Conservation (phyloP, 306 rosid species). For the Carpinus viminea region DNA sequence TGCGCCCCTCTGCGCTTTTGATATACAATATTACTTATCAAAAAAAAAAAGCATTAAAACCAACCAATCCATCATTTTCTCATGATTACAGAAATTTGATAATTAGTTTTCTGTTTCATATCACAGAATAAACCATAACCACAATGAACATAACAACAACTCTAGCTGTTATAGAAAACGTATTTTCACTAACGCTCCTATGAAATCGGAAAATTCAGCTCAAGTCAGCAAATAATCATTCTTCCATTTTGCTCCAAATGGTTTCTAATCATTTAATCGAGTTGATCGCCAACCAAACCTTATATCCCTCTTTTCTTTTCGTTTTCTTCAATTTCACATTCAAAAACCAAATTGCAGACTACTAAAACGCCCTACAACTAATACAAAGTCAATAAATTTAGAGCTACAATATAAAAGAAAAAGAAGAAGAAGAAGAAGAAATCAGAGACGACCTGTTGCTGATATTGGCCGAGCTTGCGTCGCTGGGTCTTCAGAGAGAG, state of each 20-base stretch:
- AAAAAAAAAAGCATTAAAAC: no score
- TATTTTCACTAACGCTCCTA: no score
- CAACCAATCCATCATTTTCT: no score
- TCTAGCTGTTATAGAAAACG: no score
- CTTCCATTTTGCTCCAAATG: background rate
- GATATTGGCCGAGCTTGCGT: conserved; percentile 92
- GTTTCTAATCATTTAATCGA: background rate
- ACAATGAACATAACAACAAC: no score
- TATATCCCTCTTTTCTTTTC: background rate
- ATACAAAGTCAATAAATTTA: background rate
- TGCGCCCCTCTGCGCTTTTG: no score
- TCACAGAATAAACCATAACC: no score
- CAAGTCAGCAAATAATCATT: background rate
- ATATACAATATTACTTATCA: no score
- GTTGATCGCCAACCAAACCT: background rate
- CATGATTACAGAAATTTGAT: no score
- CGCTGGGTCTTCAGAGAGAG: conserved; percentile 94
- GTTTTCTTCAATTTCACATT: background rate
- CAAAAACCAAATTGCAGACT: background rate
- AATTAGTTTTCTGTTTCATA: no score
- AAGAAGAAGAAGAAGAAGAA: background rate
- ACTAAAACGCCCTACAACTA: background rate
- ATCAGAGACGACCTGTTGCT: conserved; percentile 60
- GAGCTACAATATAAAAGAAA: background rate
- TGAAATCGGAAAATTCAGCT: no score